phyloP scores from a whole-genome alignment of 257 asterid species.

The Scutellaria galericulata region DNA sequence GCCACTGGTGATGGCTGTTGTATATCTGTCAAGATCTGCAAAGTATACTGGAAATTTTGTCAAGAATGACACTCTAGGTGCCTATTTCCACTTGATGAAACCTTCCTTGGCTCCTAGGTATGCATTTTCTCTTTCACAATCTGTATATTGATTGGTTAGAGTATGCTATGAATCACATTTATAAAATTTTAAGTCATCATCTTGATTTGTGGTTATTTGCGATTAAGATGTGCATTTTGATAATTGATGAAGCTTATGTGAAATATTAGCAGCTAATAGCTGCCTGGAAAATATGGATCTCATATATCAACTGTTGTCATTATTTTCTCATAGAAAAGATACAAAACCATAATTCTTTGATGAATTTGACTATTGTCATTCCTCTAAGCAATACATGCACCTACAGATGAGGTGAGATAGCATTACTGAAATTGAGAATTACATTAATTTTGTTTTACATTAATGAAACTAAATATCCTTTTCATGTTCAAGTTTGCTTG shows the following conservation, averaged over 20 bases:
- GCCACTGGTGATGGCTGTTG: constrained; percentile 75
- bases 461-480: constrained; percentile 8
- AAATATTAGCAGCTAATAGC: not conserved
- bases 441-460: not conserved
- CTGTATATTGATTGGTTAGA: constrained; percentile 15
- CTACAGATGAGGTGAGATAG: constrained; percentile 21
- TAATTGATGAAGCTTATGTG: constrained; percentile 5
- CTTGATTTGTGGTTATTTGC: constrained; percentile 13
- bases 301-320: not conserved
- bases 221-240: not conserved
- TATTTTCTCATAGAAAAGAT: constrained; percentile 14
- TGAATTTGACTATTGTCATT: constrained; percentile 11
- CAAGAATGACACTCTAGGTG: constrained; percentile 72
- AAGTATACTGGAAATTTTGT: constrained; percentile 73
- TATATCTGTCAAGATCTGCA: constrained; percentile 80
- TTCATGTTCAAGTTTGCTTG: constrained; percentile 16
- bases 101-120: constrained; percentile 91
- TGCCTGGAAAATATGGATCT: not conserved
- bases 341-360: not conserved
- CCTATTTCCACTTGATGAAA: constrained; percentile 82
- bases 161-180: not conserved
- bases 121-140: constrained; percentile 19
- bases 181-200: constrained; percentile 2
- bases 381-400: not conserved
- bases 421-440: constrained; percentile 23